A percentile compares a stretch with the other conserved stretches of the same genome.
These are phyloP conservation scores for Licmophora abbreviata DNA, from an alignment of 108 stramenopile species.

Conservation along the genomic window DNA sequence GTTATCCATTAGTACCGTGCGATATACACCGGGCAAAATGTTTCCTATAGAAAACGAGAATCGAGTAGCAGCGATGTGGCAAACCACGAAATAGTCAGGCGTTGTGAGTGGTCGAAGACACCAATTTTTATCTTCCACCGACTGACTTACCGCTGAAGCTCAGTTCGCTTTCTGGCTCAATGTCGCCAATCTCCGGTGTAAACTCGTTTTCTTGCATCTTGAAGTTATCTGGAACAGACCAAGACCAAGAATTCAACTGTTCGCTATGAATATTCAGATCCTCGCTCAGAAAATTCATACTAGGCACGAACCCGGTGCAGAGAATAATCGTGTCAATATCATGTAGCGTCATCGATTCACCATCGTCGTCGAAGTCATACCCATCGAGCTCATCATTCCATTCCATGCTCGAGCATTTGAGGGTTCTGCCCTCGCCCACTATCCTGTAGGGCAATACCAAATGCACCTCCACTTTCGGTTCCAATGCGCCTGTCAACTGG, in stretches of 20 bases:
- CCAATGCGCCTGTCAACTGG: neutral
- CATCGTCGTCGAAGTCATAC: neutral
- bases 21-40: slow-evolving; percentile 11
- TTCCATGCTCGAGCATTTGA: slow-evolving; percentile 3
- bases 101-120: no score
- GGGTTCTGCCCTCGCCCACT: neutral
- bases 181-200: neutral
- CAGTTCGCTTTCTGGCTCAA: neutral
- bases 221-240: slow-evolving; percentile 4
- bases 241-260: neutral
- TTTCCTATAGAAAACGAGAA: no score
- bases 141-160: no score
- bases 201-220: slow-evolving; percentile 4
- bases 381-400: slow-evolving; percentile 1
- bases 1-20: slow-evolving; percentile 9
- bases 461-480: slow-evolving; percentile 2
- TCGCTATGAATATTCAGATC: neutral
- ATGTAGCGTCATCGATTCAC: slow-evolving; percentile 1
- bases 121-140: no score
- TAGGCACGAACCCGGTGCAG: slow-evolving; percentile 12
- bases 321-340: slow-evolving; percentile 19
- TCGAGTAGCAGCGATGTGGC: no score
- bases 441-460: neutral
- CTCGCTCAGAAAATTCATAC: neutral
- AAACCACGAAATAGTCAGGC: no score